phyloP scores from a whole-genome alignment of 1,284 basidiomycete species.

The Cutaneotrichosporon spelunceum region DNA sequence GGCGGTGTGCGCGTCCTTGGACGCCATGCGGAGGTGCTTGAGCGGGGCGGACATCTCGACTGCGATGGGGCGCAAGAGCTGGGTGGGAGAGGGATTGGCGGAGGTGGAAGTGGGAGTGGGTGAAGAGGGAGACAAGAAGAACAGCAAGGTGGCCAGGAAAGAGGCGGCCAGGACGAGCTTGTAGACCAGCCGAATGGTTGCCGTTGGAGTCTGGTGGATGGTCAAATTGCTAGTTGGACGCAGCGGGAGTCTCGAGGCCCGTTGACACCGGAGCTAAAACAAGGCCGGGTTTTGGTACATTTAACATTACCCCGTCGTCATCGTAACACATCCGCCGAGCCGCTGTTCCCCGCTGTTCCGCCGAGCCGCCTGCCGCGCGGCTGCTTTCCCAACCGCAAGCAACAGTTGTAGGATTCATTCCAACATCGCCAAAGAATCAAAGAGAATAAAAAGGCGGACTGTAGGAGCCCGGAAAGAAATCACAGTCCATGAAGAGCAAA shows the following conservation, averaged over 20 bases:
- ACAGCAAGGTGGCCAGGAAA: not conserved
- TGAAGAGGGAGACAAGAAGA: not conserved
- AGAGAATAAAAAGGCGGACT: conserved; percentile 15
- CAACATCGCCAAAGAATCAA: conserved; percentile 22
- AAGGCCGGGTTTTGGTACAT: too few species aligned
- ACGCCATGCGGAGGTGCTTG: conserved; percentile 47
- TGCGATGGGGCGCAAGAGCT: not conserved
- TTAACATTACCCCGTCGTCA: too few species aligned
- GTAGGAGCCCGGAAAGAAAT: conserved; percentile 4
- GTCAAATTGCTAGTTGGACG: not conserved
- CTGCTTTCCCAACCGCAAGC: not conserved
- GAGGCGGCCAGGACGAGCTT: conserved; percentile 9
- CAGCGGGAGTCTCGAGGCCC: too few species aligned
- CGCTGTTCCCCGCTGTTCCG: too few species aligned
- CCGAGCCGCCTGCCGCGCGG: not conserved
- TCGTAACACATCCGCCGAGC: too few species aligned
- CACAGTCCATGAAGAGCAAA: conserved; percentile 15
- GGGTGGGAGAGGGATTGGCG: not conserved
- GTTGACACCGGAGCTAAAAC: too few species aligned
- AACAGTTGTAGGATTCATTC: conserved; percentile 23
- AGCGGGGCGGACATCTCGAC: conserved; percentile 31
- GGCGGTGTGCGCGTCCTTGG: conserved; percentile 63
- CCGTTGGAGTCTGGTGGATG: not conserved
- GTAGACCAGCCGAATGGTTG: not conserved
- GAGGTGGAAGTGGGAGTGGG: not conserved